Conservation (phyloP, 352 stramenopile genomes). For the Phytophthora tubulina region DNA sequence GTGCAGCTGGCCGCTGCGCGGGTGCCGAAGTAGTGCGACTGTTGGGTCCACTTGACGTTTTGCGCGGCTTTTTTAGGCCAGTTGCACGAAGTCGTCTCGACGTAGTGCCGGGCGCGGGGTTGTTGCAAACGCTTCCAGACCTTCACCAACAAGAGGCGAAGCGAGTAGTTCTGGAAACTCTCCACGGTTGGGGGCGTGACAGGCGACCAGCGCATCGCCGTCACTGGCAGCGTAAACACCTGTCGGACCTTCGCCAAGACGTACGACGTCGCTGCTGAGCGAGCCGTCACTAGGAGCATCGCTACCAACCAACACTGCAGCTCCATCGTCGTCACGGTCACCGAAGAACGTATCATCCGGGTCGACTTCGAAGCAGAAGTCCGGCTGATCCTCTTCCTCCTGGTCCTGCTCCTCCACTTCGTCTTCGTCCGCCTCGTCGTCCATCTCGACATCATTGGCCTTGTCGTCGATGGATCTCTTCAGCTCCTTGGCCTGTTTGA, state of each 20-base stretch:
- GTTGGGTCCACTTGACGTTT: neutral
- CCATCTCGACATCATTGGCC: constrained; percentile 5
- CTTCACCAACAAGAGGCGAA: too few species aligned
- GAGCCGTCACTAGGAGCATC: too few species aligned
- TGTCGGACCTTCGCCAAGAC: too few species aligned
- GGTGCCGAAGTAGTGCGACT: neutral
- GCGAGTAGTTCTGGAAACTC: too few species aligned
- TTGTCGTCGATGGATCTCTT: constrained; percentile 16
- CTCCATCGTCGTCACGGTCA: neutral
- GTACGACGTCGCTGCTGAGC: too few species aligned
- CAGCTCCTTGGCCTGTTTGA: neutral
- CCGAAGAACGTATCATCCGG: neutral
- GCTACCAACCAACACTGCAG: neutral
- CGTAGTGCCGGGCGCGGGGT: too few species aligned
- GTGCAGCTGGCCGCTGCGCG: neutral
- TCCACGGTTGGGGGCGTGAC: too few species aligned
- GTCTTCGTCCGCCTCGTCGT: constrained; percentile 4
- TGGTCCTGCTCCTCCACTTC: neutral
- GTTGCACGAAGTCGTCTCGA: neutral
- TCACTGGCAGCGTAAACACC: too few species aligned
- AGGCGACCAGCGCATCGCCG: too few species aligned
- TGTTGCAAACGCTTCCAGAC: too few species aligned
- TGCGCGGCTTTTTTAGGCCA: neutral
- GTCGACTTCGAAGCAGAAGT: constrained; percentile 2
- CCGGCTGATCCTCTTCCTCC: neutral